Evolutionary conservation across 192 early-diverging fungal genomes (phyloP).

Genomic region (Linnemannia zychae): DNA sequence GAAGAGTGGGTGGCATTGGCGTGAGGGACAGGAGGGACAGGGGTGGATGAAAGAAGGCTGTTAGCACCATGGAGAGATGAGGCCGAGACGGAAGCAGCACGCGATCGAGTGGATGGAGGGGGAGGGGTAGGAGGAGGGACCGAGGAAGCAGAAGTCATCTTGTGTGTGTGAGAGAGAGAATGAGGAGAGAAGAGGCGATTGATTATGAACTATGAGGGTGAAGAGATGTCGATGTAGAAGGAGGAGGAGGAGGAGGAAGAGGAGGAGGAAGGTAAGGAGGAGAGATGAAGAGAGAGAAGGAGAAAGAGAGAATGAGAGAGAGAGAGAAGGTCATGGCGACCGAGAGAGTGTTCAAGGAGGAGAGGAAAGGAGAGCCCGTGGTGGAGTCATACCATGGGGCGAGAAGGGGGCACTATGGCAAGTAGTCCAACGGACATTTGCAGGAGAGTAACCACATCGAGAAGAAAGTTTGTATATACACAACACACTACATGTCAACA

Average conservation of each 20-base stretch:
- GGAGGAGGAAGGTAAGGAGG: neutral
- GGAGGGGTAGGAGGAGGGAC: neutral
- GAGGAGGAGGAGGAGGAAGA: neutral
- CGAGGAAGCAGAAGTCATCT: conserved; percentile 12
- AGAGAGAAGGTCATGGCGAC: neutral
- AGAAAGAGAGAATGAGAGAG: neutral
- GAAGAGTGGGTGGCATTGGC: conserved; percentile 44
- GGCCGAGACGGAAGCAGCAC: conserved; percentile 34
- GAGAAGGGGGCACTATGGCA: no score
- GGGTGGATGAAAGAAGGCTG: neutral
- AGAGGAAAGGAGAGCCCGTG: no score
- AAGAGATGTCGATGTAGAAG: neutral
- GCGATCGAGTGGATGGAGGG: conserved; percentile 27
- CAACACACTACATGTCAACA: no score
- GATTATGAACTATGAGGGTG: neutral
- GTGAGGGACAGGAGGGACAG: conserved; percentile 16
- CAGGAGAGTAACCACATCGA: no score
- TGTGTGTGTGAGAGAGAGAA: neutral
- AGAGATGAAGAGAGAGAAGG: no score
- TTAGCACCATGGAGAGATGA: conserved; percentile 7
- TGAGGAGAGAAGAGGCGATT: neutral
- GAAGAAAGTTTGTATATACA: no score
- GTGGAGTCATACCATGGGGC: no score
- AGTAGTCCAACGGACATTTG: no score
- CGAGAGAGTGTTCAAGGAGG: no score